Percentiles rank a stretch among this genome's conserved stretches.
Conservation (phyloP, 257 asterid species). For the Rehmannia glutinosa region DNA sequence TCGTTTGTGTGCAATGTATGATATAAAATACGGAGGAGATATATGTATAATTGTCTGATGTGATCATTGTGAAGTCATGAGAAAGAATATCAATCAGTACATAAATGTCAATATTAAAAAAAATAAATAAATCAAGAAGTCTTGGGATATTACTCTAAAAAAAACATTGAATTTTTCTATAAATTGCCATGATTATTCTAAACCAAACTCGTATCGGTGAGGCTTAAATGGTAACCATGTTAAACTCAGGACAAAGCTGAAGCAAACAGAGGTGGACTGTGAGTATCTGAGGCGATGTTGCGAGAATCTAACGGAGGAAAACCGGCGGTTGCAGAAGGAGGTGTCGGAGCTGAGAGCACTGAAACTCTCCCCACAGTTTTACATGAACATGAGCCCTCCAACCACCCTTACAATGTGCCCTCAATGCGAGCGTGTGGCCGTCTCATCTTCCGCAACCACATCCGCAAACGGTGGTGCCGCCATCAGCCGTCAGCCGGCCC, state of each 20-base stretch:
- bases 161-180: too few relatives aligned
- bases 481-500: constrained; percentile 19
- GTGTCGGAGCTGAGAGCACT: constrained; percentile 78
- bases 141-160: too few relatives aligned
- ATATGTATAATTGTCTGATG: too few relatives aligned
- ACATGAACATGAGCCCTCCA: constrained; percentile 95
- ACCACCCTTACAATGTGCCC: constrained; percentile 98
- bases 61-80: too few relatives aligned
- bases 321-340: constrained; percentile 79
- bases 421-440: constrained; percentile 83
- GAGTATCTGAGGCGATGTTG: constrained; percentile 89
- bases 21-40: too few relatives aligned
- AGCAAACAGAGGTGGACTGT: constrained; percentile 95
- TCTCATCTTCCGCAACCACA: constrained; percentile 34
- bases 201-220: too few relatives aligned
- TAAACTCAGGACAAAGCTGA: constrained; percentile 77
- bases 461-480: background rate
- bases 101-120: too few relatives aligned
- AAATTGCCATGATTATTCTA: too few relatives aligned
- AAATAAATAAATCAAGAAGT: too few relatives aligned
- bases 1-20: too few relatives aligned
- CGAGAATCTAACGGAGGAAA: constrained; percentile 81
- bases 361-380: constrained; percentile 79
- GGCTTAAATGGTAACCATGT: too few relatives aligned
- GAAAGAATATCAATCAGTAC: too few relatives aligned